Evolutionary conservation across 352 stramenopile species (phyloP).

Genomic region (Phytophthora multivora): DNA sequence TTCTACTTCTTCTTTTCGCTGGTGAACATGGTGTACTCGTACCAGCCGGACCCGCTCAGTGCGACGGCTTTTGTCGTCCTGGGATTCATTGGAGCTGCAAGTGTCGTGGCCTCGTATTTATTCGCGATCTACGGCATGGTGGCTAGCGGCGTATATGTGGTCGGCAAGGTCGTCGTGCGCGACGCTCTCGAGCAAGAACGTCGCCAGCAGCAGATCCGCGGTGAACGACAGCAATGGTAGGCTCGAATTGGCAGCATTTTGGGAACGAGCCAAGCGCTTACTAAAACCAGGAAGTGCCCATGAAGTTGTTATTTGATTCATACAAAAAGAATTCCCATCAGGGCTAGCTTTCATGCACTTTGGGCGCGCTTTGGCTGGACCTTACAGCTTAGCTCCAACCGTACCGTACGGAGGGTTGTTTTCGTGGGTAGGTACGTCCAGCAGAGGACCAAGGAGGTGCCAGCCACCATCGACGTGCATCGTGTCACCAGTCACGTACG

Average conservation of each 20-base stretch:
- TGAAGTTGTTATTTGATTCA: no score
- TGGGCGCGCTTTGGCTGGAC: neutral
- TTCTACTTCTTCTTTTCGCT: conserved; percentile 90
- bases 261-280: no score
- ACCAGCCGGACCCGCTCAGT: conserved; percentile 82
- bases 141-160: conserved; percentile 76
- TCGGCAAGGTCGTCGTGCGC: conserved; percentile 77
- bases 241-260: neutral
- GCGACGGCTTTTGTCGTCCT: conserved; percentile 75
- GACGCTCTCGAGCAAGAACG: conserved; percentile 80
- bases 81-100: conserved; percentile 71
- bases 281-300: no score
- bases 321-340: no score
- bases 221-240: conserved; percentile 41
- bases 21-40: conserved; percentile 82
- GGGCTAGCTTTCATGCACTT: no score
- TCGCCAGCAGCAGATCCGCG: conserved; percentile 60
- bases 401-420: conserved; percentile 87
- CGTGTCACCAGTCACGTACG: conserved; percentile 91
- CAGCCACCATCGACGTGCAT: conserved; percentile 91
- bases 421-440: conserved; percentile 80
- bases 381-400: conserved; percentile 12
- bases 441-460: conserved; percentile 59
- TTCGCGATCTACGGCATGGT: conserved; percentile 88
- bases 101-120: conserved; percentile 86